Base-by-base conservation (phyloP, 169 alveolate species). In the Cryptosporidium sp. region DNA sequence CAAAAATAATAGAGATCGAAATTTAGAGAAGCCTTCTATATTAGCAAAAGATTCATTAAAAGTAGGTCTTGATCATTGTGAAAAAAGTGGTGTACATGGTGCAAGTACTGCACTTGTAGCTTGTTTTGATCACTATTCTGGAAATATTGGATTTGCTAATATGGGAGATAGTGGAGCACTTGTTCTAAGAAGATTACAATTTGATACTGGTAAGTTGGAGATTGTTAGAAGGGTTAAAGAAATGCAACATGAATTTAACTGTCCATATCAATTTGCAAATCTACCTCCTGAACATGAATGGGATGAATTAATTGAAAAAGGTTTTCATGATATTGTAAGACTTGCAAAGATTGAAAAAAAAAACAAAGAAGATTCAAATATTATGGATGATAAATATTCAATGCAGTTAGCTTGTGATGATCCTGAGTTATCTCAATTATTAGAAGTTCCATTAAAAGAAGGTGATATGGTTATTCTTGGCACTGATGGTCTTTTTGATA, bases 401-500 rank as follows among this genome's bases (percentile, higher is more conserved):
- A 26, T 33, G 2, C 52, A 42, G n/a, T 80, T 80, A 21, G 87
- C 62, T 7, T 80, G 87, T 44, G 87, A 80, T 61, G 67, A 62
- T 42, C 87, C 87, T 14, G 87, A 80, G 33, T 23, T 80, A 42
- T 61, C 75, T 21, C 75, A 80, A 26, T 65, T 80, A 18, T 31
- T 80, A 12, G 87, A 80, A n/a, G 73, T 80, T 80, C 53, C 68
- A 26, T 35, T 80, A 33, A 80, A 72, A 60, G 92, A 72, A n/a
- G 94, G 94, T 0, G 96, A 94, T 75, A 44, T 94, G 33, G 44
- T 94, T 18, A 87, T 94, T 1, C 85, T 91, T 21, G 96, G 92
- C 4, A 70, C 96, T 31, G 96, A 94, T 67, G 96, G 96, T 6
- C 89, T 94, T 9, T 94, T 86, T 75, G 96, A 94, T 53, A 94